Base-by-base conservation (phyloP, 2,329 filamentous ascomycete genomes). In the Xylaria sp. region DNA sequence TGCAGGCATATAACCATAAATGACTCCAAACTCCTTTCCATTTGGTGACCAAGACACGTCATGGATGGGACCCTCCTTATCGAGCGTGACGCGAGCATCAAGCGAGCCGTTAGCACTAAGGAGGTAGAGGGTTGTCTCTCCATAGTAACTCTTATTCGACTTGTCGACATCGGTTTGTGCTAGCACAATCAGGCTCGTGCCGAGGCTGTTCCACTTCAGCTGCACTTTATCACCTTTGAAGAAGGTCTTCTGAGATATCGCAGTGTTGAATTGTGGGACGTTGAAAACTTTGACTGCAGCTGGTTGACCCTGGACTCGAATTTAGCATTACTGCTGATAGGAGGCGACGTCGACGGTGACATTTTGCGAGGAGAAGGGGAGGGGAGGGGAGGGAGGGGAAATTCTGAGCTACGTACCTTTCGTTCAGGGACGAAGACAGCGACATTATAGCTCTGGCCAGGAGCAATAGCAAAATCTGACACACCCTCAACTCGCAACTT, bases 181-280 rank as follows among this genome's bases (percentile, higher is more conserved):
- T 77, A 99, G 88, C 73, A 98, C 95, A 77, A 99, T 92, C 79
- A 98, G 82, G 79, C 91, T 95, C 44, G 94, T 97, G 62, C 96
- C 96, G 70, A 93, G 86, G 74, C 91, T 89, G 82, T 99, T 99
- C 96, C 96, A 99, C 85, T 98, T 98, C 78, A 99, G 85, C 82
- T 98, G 94, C 57, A 99, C 95, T 85, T 98, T 98, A 85, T 99
- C 96, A 72, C 94, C 94, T 85, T 99, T 99, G 89, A 94, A 99
- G 80, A 99, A 99, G 1, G 92, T 98, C 90, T 99, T 99, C 80
- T 98, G 95, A 47, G 95, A 98, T 59, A 97, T 90, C 4, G 94
- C 91, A 62, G 84, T 85, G 71, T 83, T 87, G 82, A 98, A 98
- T 75, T 96, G 87, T 50, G 96, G 95, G 42, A 98, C 92, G 74